Percentiles rank a stretch among this genome's conserved stretches.
These are phyloP conservation scores for Fusarium musae DNA, from an alignment of 2,329 filamentous ascomycete genomes.

Conservation along the genomic window DNA sequence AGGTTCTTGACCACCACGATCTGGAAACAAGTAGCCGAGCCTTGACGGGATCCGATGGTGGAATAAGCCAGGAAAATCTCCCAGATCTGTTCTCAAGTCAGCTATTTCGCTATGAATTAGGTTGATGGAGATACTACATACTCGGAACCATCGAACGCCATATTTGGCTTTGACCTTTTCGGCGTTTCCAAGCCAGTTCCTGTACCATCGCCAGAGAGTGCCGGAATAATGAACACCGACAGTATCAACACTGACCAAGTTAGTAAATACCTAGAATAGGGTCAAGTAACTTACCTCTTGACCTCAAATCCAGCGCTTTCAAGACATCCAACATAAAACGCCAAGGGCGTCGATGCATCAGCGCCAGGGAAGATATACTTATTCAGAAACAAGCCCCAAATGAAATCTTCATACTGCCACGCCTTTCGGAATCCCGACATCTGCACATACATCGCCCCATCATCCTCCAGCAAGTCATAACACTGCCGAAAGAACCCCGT, in stretches of 20 bases:
- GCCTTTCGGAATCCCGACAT: slow-evolving; percentile 88
- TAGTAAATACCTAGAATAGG: rapidly evolving
- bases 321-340: slow-evolving; percentile 82
- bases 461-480: slow-evolving; percentile 92
- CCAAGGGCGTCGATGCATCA: slow-evolving; percentile 89
- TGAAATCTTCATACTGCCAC: slow-evolving; percentile 97
- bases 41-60: slow-evolving; percentile 85
- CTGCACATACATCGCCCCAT: slow-evolving; percentile 93
- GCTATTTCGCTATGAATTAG: rapidly evolving
- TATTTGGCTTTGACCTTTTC: slow-evolving; percentile 94
- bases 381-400: slow-evolving; percentile 98
- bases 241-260: slow-evolving; percentile 72
- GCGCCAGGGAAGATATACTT: slow-evolving; percentile 97
- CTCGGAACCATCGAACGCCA: slow-evolving; percentile 89
- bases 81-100: slow-evolving; percentile 76
- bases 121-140: slow-evolving; percentile 59
- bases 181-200: slow-evolving; percentile 93
- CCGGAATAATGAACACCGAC: slow-evolving; percentile 94
- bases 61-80: slow-evolving; percentile 90
- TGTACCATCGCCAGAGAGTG: slow-evolving; percentile 95
- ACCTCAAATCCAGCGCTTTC: slow-evolving; percentile 76
- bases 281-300: slow-evolving; percentile 63
- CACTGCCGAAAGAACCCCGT: slow-evolving; percentile 82
- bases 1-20: slow-evolving; percentile 90
- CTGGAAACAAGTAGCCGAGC: slow-evolving; percentile 86